A percentile compares a stretch with the other conserved stretches of the same genome.
phyloP scores from a whole-genome alignment of 164 flowering plant species.

The grape (Vitis vinifera) region ASM3070453v1 NC_081805.1:11927001-11927500 shows the following conservation, averaged over 20 bases:
- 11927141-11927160: too few species aligned
- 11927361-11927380: not conserved
- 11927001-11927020: not conserved
- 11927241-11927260: constrained; percentile 56
- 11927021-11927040: too few species aligned
- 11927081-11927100: too few species aligned
- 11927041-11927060: not conserved
- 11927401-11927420: too few species aligned
- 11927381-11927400: not conserved
- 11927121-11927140: too few species aligned
- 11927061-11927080: too few species aligned
- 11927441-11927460: constrained; percentile 71
- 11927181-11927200: not conserved
- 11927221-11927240: constrained; percentile 54
- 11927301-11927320: constrained; percentile 55
- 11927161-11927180: too few species aligned
- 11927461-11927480: constrained; percentile 77
- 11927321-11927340: constrained; percentile 34
- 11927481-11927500: constrained; percentile 38
- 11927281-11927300: constrained; percentile 36
- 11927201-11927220: constrained; percentile 46
- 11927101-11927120: too few species aligned
- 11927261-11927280: constrained; percentile 61
- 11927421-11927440: too few species aligned
- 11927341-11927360: not conserved